Evolutionary conservation across 768 basidiomycete species (phyloP).

Genomic region (Trametes cinnabarina): DNA sequence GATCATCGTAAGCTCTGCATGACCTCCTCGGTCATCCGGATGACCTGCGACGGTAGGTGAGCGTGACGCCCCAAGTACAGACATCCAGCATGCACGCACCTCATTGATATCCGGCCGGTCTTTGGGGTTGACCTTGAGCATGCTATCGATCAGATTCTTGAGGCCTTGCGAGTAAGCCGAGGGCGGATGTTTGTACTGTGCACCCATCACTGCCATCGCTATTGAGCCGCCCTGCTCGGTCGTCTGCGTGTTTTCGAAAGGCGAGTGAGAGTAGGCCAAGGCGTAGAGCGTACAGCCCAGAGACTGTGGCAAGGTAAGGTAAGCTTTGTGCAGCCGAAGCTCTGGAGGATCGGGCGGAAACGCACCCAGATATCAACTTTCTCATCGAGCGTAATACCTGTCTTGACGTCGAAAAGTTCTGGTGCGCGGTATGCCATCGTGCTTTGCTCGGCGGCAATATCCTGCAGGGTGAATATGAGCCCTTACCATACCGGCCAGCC

Average conservation of each 20-base stretch:
- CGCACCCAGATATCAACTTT: constrained; percentile 96
- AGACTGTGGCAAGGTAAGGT: too few relatives aligned
- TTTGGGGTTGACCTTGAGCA: constrained; percentile 80
- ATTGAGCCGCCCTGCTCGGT: constrained; percentile 95
- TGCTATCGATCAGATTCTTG: constrained; percentile 75
- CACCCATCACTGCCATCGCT: constrained; percentile 95
- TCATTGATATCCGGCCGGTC: constrained; percentile 84
- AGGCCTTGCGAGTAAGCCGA: constrained; percentile 87
- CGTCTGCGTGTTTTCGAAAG: constrained; percentile 90
- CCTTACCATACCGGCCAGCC: too few relatives aligned
- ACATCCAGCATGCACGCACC: constrained; percentile 41
- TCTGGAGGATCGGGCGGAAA: too few relatives aligned
- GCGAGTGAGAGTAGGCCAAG: constrained; percentile 92
- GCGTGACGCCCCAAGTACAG: too few relatives aligned
- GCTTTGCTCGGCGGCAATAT: constrained; percentile 95
- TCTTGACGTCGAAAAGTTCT: constrained; percentile 97
- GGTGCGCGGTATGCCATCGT: constrained; percentile 99
- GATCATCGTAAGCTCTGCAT: constrained; percentile 52
- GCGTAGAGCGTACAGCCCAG: constrained; percentile 95
- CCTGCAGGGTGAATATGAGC: constrained; percentile 39
- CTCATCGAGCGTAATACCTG: constrained; percentile 81
- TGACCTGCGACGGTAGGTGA: constrained; percentile 45
- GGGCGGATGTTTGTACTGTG: constrained; percentile 85
- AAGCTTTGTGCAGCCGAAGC: too few relatives aligned
- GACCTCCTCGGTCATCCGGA: constrained; percentile 61